Conservation (phyloP, 2,329 filamentous ascomycete genomes). For the Colletotrichum limetticola region DNA sequence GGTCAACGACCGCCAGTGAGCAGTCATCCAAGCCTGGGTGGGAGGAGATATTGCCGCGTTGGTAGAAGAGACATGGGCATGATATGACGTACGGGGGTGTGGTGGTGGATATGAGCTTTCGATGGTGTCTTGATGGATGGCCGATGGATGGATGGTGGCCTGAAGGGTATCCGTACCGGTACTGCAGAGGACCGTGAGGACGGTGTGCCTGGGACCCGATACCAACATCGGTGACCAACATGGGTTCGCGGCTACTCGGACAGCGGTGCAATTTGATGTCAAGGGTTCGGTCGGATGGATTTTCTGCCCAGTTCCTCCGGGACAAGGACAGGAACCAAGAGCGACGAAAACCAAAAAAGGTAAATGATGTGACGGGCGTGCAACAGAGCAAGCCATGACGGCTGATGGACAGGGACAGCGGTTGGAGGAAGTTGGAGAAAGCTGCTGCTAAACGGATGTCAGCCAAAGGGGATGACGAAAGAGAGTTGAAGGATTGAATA, state of each 20-base stretch:
- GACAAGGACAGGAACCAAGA: not conserved
- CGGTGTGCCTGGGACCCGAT: not conserved
- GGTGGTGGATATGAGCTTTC: not conserved
- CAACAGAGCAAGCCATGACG: constrained; percentile 4
- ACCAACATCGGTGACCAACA: not conserved
- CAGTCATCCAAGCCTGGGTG: constrained; percentile 4
- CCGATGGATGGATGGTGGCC: not conserved
- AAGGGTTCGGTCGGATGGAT: constrained; percentile 3
- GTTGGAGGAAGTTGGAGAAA: constrained; percentile 9
- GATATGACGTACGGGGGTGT: constrained; percentile 26
- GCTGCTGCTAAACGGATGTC: no score
- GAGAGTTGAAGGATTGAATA: no score
- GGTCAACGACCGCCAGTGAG: constrained; percentile 29
- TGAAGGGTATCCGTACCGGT: not conserved
- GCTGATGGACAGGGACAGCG: not conserved
- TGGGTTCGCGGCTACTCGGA: not conserved
- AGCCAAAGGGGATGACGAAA: no score
- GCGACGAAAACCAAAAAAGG: not conserved
- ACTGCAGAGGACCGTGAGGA: not conserved
- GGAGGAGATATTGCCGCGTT: not conserved
- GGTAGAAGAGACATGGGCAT: constrained; percentile 15
- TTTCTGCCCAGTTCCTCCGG: constrained; percentile 25
- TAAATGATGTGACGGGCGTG: not conserved
- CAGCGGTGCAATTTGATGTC: constrained; percentile 1
- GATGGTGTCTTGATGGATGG: not conserved